Evolutionary conservation across 179 eudicot genomes (phyloP), one percentile per base, ranked within the genome.

Genomic region (Heliamphora pulchella): DNA sequence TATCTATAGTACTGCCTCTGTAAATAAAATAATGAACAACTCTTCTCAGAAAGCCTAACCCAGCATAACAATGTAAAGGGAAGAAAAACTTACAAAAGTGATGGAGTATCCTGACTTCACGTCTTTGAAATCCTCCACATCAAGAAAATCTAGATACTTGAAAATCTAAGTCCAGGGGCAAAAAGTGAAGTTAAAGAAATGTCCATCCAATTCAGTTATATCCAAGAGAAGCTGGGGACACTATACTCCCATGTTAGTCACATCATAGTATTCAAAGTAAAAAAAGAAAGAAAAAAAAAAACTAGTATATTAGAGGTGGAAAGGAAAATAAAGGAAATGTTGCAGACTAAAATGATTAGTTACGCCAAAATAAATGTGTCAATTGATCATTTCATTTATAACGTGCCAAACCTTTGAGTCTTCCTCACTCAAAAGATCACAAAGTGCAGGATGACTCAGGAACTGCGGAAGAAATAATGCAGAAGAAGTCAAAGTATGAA

Each of bases 361-460:
- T 57, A 4, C 57, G 3, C 14, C 64, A 17, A 54, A 31, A 13
- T 39, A 22, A 78, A 53, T 43, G 8, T 62, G 17, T 18, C 53
- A 31, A 2, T 67, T 78, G 22, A 51, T 53, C 7, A 2, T 51
- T 50, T 78, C 53, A 43, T 3, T 2, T n/a, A 44, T 43, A 22
- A 53, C 0, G 4, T 39, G 43, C 75, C 79, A 74, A 79, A 94
- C 98, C 97, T 91, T 88, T 65, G 90, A 86, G 85, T 94, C 98
- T 84, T 93, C 98, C 75, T 89, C 91, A 39, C 79, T 81, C 80
- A 94, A 67, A 66, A 91, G 94, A 66, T 91, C 93, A 83, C 89
- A 69, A 68, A 94, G 94, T 65, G 90, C 92, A 76, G 96, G 98
- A 85, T 94, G 98, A 80, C 94, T 93, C 80, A 91, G 84, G 83